Evolutionary conservation across 2,329 filamentous ascomycete species (phyloP).

Genomic region (Cercospora berteroae): DNA sequence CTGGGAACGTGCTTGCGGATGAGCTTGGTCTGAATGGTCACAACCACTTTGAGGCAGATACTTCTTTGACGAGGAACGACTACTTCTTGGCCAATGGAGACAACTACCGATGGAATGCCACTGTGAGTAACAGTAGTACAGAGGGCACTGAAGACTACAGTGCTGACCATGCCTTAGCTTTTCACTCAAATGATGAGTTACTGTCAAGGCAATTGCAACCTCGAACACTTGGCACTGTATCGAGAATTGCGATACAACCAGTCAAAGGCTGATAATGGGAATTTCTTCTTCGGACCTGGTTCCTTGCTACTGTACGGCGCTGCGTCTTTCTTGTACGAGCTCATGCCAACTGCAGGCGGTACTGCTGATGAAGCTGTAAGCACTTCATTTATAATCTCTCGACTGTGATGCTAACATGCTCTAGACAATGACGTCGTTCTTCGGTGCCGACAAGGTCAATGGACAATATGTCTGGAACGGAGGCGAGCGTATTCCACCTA

Average conservation of each 20-base stretch:
- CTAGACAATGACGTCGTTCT: constrained; percentile 42
- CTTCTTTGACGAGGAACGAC: constrained; percentile 43
- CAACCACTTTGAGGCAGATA: constrained; percentile 44
- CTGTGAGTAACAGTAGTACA: neutral
- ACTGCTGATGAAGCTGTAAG: constrained; percentile 37
- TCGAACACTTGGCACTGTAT: constrained; percentile 32
- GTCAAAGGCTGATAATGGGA: constrained; percentile 39
- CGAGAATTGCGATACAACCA: constrained; percentile 42
- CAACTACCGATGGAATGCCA: constrained; percentile 40
- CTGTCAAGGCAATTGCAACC: constrained; percentile 40
- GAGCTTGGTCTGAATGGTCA: constrained; percentile 44
- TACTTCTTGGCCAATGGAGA: constrained; percentile 39
- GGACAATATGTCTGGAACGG: constrained; percentile 42
- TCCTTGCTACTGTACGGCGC: constrained; percentile 42
- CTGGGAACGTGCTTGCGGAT: constrained; percentile 32
- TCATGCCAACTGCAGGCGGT: constrained; percentile 38
- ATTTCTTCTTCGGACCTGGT: constrained; percentile 45
- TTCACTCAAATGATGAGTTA: constrained; percentile 40
- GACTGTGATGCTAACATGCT: constrained; percentile 27
- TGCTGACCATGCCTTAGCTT: constrained; percentile 17
- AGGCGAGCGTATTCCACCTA: constrained; percentile 41
- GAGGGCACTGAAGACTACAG: neutral
- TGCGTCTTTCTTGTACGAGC: constrained; percentile 44
- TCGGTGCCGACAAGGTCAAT: constrained; percentile 43
- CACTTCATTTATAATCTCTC: neutral